Base-by-base conservation (phyloP, 805 yeast species). In the Yarrowia sp. region DNA sequence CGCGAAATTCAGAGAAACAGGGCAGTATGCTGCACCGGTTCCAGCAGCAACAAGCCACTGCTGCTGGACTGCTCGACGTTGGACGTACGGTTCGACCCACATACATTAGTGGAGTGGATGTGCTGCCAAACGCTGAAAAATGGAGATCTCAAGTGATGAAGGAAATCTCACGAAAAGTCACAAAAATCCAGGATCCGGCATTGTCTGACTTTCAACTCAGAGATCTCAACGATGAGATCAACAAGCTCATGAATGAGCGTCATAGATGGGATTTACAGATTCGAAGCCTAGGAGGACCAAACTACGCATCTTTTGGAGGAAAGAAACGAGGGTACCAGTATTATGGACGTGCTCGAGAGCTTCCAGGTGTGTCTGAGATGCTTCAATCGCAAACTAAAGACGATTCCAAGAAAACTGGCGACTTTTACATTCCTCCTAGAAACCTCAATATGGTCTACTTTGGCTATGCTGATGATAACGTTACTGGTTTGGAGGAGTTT, bases 341-440 rank as follows among this genome's bases (percentile, higher is more conserved):
- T 74, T 92, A 85, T 75, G 98, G 98, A 0, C 76, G 96, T 57
- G 96, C 97, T 0, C 80, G 84, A 62, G 93, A 90, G 48, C 75
- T 92, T 8, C 88, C 91, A 0, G 97, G 89, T 67, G 92, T 88
- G 8, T 77, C 80, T 62, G 80, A 80, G 66, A 67, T 83, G 22
- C 67, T 85, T 17, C 78, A 78, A 62, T 73, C 77, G 44, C 75
- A 79, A 47, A 69, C 71, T 64, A 50, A 70, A 42, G 57, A 28
- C 36, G 65, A 61, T 7, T 14, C 65, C 22, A 61, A 61, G 18
- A 36, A 36, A 68, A 68, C 35, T 66, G 65, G 31, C 66, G 67
- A 64, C 39, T 50, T 35, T 13, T 41, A 45, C 43, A 57, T 35
- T 36, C 67, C 55, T 62, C 70, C 47, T 10, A 57, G 44, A 17